These are phyloP conservation scores for Phytophthora aleatoria DNA, from an alignment of 352 stramenopile species.

Conservation along the genomic window DNA sequence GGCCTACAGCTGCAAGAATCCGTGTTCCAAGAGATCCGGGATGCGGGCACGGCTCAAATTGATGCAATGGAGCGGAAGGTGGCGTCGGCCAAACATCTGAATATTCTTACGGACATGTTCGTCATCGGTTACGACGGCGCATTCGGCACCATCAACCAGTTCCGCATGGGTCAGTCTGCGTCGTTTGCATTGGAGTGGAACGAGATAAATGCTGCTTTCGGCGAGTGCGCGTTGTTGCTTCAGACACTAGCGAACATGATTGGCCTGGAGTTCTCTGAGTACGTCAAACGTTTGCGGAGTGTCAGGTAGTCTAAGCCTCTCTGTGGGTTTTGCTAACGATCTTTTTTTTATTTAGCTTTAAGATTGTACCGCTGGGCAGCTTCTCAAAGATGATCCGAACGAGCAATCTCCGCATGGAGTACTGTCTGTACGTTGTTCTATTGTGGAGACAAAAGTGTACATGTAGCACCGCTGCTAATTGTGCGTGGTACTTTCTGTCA, in stretches of 20 bases:
- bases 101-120: slow-evolving; percentile 80
- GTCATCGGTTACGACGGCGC: slow-evolving; percentile 69
- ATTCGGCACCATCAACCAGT: slow-evolving; percentile 88
- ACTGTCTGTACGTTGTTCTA: slow-evolving; percentile 62
- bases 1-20: slow-evolving; percentile 49
- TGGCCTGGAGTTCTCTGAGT: slow-evolving; percentile 74
- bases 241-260: slow-evolving; percentile 64
- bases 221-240: slow-evolving; percentile 73
- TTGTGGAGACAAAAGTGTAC: slow-evolving; percentile 8
- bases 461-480: slow-evolving; percentile 12
- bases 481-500: slow-evolving; percentile 28
- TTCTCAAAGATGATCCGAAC: slow-evolving; percentile 88
- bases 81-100: slow-evolving; percentile 49
- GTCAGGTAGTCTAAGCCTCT: neutral
- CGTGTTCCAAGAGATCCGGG: slow-evolving; percentile 60
- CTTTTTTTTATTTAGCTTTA: slow-evolving; percentile 56
- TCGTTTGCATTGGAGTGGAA: slow-evolving; percentile 81
- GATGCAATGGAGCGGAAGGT: slow-evolving; percentile 60
- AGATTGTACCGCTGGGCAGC: slow-evolving; percentile 86
- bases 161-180: slow-evolving; percentile 72
- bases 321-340: slow-evolving; percentile 4
- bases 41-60: slow-evolving; percentile 58
- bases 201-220: slow-evolving; percentile 87
- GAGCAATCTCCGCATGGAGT: slow-evolving; percentile 83
- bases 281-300: slow-evolving; percentile 20